Base-by-base conservation (phyloP, 768 basidiomycete species). In the Boletellus ananiceps region DNA sequence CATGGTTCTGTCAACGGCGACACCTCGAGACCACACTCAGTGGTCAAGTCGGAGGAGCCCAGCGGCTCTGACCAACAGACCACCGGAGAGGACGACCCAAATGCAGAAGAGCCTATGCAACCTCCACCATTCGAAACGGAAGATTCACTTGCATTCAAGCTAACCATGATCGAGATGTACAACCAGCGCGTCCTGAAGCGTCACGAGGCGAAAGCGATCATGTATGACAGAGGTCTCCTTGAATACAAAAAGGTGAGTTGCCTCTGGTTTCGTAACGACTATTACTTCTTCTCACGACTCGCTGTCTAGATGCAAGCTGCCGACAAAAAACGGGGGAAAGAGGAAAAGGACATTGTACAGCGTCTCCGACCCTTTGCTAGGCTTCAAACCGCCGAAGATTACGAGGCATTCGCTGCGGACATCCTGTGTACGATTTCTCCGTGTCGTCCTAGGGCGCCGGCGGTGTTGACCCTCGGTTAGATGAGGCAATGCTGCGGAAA, bases 161-260 rank as follows among this genome's bases (percentile, higher is more conserved):
- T 96, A 36, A 83, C 87, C 0, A 65, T 97, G 46, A 70, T 97
- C 49, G 90, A 96, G 66, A 90, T 92, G 74, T 99, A 97, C 71
- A 82, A 80, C 55, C 89, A 93, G 50, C 83, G 90, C 43, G 77
- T 97, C 9, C 87, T 90, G 52, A 91, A 87, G 69, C 79, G 95
- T 36, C 70, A 82, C 46, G 88, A 93, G 62, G 81, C 78, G 25
- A 99, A 97, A 69, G 82, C 82, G 3, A 67, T 99, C 54, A 89
- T 99, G 66, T 96, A 92, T 59, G 89, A 97, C 59, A 75, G 95
- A 36, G 92, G 92, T 1, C 70, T 99, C 45, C 73, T 95, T 40
- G 92, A 96, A 57, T 92, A 95, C 65, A 97, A 94, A 69, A 93
- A 93, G 83, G 94, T 93, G 51, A 44, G 77, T 59, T 7, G 12